These are phyloP conservation scores for Croton laevigatus DNA, from an alignment of 441 rosid species.

Conservation along the genomic window DNA sequence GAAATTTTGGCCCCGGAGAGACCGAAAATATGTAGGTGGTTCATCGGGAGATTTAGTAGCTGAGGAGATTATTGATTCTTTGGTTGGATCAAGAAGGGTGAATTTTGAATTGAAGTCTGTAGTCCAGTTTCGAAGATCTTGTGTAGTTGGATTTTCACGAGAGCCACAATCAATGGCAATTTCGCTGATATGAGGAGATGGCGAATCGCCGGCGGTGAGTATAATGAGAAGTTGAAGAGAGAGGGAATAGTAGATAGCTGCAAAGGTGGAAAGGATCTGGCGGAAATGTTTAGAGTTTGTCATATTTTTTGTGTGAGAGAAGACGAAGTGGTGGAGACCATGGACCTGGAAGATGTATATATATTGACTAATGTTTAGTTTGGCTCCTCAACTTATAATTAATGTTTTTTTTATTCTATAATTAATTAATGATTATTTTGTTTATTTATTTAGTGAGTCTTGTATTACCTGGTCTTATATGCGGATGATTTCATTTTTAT, in stretches of 20 bases:
- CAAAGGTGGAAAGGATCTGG: background rate
- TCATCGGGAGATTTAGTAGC: background rate
- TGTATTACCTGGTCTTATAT: no score
- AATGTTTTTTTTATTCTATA: no score
- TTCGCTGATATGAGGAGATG: background rate
- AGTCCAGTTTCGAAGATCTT: background rate
- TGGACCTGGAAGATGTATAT: no score
- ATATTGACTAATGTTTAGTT: no score
- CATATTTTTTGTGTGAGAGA: no score
- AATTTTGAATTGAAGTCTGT: background rate
- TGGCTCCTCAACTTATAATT: no score
- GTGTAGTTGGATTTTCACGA: fast-evolving
- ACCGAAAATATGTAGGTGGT: slow-evolving; percentile 29
- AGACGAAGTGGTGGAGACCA: no score
- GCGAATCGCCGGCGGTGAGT: background rate
- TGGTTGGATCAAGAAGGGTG: background rate
- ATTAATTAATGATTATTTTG: no score
- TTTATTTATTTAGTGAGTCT: no score
- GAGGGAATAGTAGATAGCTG: background rate
- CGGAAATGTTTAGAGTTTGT: no score
- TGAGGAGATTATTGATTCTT: background rate
- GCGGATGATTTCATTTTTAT: no score
- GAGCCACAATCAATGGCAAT: background rate
- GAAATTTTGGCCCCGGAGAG: slow-evolving; percentile 26
- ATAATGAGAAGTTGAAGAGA: no score